phyloP scores from a whole-genome alignment of 192 early-diverging fungal species.

The Coemansia sp. region DNA sequence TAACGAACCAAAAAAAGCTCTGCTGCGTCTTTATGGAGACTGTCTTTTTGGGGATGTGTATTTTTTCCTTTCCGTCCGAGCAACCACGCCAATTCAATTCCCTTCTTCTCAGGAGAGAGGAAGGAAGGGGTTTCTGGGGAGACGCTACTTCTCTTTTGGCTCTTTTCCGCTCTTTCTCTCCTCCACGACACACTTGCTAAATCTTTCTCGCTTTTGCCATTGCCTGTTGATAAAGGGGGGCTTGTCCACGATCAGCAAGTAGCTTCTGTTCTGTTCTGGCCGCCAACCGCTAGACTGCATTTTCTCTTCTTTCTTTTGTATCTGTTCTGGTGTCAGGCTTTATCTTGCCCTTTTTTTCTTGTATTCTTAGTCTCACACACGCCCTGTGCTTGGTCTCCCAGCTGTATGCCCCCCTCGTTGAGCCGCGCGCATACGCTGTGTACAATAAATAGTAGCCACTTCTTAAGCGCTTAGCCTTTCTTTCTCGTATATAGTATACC shows the following conservation, averaged over 20 bases:
- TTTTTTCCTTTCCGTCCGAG: too few relatives aligned
- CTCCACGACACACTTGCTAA: neutral
- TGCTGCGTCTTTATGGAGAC: too few relatives aligned
- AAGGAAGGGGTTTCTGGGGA: too few relatives aligned
- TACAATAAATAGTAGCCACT: neutral
- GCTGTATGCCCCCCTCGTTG: neutral
- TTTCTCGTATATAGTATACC: too few relatives aligned
- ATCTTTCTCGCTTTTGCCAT: too few relatives aligned
- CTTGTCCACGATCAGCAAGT: too few relatives aligned
- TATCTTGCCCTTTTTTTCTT: slow-evolving; percentile 3
- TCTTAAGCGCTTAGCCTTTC: too few relatives aligned
- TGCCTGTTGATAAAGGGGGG: too few relatives aligned
- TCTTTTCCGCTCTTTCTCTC: neutral
- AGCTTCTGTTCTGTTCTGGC: neutral
- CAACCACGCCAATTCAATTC: too few relatives aligned
- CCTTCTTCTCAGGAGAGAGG: too few relatives aligned
- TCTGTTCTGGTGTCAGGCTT: neutral
- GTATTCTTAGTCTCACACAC: slow-evolving; percentile 2
- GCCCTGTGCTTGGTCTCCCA: neutral
- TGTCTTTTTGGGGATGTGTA: too few relatives aligned
- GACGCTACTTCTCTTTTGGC: neutral
- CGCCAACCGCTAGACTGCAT: neutral
- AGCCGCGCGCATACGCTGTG: neutral
- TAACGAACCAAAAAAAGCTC: too few relatives aligned
- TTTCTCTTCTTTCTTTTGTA: neutral